Base-by-base conservation (phyloP, 2,329 filamentous ascomycete species). In the Calonectria naviculata region DNA sequence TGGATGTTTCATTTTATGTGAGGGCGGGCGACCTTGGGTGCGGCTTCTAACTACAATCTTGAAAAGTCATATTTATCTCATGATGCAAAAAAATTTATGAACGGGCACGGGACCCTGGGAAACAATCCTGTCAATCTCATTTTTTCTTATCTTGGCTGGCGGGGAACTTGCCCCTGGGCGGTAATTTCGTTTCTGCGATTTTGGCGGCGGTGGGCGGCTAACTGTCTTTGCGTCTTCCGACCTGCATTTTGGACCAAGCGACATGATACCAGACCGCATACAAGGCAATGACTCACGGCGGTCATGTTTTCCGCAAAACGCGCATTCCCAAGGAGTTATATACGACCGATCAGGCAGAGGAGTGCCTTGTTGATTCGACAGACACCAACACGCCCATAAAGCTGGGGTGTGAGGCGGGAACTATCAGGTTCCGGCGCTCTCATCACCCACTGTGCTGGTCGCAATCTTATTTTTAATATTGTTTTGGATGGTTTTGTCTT, bases 201-300 rank as follows among this genome's bases (percentile, higher is more conserved):
- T 71, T 24, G 38, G 26, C 34, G 41, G 64, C 36, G 47, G 46
- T 62, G 36, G 46, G 68, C 28, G 63, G 64, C 47, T 67, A 67
- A 58, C 64, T 67, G 56, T 34, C 65, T 64, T 67, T 65, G 36
- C 56, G 46, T 63, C 63, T 70, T 65, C 34, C 41, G 49, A 24
- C 26, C 38, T 28, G 47, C 42, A 36, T 63, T 58, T 67, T 49
- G 42, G 58, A 42, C 64, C 49, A 21, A 63, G 54, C 56, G 56
- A 41, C 46, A 63, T 67, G 56, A 67, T 70, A 63, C 46, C 58
- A 58, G 56, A 46, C 36, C 63, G 44, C 60, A 64, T 56, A 31
- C 24, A 44, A 41, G 64, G 58, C 47, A 41, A 41, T 58, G 68
- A 52, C 63, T 64, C 58, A 47, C 42, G 49, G 49, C 31, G 65